phyloP scores from a whole-genome alignment of 345 rosid genomes.

The Firmiana major region DNA sequence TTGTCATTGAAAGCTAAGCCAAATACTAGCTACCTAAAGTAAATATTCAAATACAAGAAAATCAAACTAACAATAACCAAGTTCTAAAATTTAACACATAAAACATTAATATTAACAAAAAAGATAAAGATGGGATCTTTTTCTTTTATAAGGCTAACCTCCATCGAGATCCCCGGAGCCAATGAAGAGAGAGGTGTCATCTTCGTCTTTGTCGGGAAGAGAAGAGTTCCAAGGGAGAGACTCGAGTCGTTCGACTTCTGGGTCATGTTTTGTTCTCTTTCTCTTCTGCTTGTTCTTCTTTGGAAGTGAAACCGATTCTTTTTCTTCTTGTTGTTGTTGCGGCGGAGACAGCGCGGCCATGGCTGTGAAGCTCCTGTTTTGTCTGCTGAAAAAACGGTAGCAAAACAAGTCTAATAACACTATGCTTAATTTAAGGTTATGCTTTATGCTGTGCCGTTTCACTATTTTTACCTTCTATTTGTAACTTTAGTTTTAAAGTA shows the following conservation, averaged over 20 bases:
- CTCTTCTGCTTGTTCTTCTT: constrained; percentile 32
- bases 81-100: background rate
- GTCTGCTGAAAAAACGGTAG: background rate
- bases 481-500: too few relatives aligned
- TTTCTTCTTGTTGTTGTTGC: background rate
- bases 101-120: background rate
- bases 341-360: constrained; percentile 30
- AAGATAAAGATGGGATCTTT: background rate
- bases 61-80: constrained; percentile 9
- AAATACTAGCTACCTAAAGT: background rate
- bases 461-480: background rate
- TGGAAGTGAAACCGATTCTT: background rate
- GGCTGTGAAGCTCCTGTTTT: background rate
- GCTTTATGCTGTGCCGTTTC: background rate
- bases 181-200: constrained; percentile 39
- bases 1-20: background rate
- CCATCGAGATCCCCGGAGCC: constrained; percentile 77
- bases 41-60: background rate
- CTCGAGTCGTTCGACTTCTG: constrained; percentile 44
- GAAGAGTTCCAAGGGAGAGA: constrained; percentile 61
- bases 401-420: too few relatives aligned
- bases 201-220: constrained; percentile 40
- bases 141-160: constrained; percentile 38
- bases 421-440: background rate
- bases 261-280: constrained; percentile 33